Evolutionary conservation across 2,329 filamentous ascomycete genomes (phyloP).

Genomic region (Xylaria polymorpha): DNA sequence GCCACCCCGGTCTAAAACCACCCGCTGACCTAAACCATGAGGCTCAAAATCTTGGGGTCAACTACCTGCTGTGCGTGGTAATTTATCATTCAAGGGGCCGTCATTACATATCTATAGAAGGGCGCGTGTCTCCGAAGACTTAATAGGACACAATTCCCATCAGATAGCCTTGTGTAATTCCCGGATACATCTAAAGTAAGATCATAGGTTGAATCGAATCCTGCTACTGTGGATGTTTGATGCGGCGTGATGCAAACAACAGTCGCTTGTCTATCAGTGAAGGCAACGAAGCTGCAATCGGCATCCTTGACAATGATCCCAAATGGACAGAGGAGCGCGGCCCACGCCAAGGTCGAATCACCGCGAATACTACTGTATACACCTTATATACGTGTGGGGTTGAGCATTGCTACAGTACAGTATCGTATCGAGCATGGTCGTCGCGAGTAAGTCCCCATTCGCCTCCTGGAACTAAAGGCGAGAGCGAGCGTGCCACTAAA

Average conservation of each 20-base stretch:
- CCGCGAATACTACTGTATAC: neutral
- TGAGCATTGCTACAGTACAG: neutral
- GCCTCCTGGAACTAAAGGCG: neutral
- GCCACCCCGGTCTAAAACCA: slow-evolving; percentile 18
- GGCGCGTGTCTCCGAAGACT: neutral
- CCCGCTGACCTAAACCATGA: slow-evolving; percentile 25
- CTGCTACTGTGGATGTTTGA: neutral
- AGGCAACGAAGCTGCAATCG: neutral
- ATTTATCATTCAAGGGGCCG: neutral
- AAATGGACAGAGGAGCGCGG: slow-evolving; percentile 3
- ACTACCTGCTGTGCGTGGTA: neutral
- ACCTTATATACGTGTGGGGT: slow-evolving; percentile 8
- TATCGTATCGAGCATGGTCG: slow-evolving; percentile 5
- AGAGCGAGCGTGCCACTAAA: neutral
- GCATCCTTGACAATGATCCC: slow-evolving; percentile 9
- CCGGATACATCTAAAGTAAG: neutral
- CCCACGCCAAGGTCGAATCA: neutral
- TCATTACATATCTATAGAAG: neutral
- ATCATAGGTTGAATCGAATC: too few species aligned
- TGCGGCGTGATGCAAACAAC: too few species aligned
- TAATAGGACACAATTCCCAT: neutral
- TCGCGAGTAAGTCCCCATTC: slow-evolving; percentile 1
- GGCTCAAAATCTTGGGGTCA: slow-evolving; percentile 33
- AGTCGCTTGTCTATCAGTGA: neutral
- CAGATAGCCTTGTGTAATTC: neutral